These are phyloP conservation scores for Rhizopus microsporus DNA, from an alignment of 371 early-diverging fungal genomes.

Conservation along the genomic window DNA sequence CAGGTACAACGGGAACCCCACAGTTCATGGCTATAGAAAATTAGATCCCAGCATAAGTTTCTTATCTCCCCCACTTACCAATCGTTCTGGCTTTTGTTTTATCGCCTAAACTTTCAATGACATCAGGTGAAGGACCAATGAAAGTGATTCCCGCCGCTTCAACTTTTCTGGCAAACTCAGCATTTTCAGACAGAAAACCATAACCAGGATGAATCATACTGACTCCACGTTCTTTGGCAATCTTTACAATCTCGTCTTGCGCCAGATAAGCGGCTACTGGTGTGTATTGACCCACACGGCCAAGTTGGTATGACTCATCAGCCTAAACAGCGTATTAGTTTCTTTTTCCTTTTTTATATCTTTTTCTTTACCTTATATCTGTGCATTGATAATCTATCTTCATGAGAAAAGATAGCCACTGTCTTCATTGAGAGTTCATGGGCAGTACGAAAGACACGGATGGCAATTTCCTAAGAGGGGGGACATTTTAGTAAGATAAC, in stretches of 20 bases:
- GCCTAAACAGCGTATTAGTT: conserved; percentile 51
- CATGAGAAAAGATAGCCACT: conserved; percentile 86
- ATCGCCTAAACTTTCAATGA: conserved; percentile 90
- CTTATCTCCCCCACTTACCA: conserved; percentile 41
- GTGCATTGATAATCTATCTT: conserved; percentile 92
- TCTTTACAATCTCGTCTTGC: conserved; percentile 87
- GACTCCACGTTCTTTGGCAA: conserved; percentile 81
- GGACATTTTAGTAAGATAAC: not conserved
- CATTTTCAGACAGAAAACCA: conserved; percentile 91
- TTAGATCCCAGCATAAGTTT: not conserved
- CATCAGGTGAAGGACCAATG: conserved; percentile 84
- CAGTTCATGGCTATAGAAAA: conserved; percentile 68
- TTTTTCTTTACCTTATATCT: conserved; percentile 72
- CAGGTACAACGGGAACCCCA: conserved; percentile 85
- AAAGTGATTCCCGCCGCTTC: conserved; percentile 91
- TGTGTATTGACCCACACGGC: conserved; percentile 73
- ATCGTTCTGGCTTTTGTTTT: conserved; percentile 92
- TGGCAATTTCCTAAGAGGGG: conserved; percentile 79
- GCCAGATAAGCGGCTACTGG: conserved; percentile 95
- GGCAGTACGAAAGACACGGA: conserved; percentile 89
- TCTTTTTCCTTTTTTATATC: no score
- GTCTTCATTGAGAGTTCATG: conserved; percentile 90
- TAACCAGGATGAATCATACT: conserved; percentile 89
- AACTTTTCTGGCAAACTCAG: conserved; percentile 86
- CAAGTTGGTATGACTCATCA: conserved; percentile 93